Base-by-base conservation (phyloP, 148 eudicot species). In the Silene latifolia region DNA sequence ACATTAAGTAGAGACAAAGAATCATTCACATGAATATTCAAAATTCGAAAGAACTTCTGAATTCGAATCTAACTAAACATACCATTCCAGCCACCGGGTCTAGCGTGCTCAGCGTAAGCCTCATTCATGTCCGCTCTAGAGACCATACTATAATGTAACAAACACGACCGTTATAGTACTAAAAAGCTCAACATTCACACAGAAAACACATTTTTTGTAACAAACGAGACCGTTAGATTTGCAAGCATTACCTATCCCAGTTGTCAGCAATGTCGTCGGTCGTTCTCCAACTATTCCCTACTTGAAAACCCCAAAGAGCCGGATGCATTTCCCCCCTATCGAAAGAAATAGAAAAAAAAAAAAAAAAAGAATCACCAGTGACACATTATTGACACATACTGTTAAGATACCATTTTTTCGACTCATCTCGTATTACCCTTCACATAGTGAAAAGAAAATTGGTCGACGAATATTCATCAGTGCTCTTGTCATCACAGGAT, bases 81-180 rank as follows among this genome's bases (percentile, higher is more conserved):
- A 93, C 98, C 98, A 58, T 93, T 93, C 98, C 98, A 93, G 67
- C 97, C 98, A 72, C 98, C 98, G n/a, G 98, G 98, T 79, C 91
- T 87, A 39, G 96, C 98, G 81, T 35, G 74, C 15, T 81, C 85
- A 19, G 98, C 94, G 61, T 91, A 91, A 69, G 72, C 78, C 75
- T 91, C 94, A 72, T 91, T 93, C 81, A 71, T 70, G 56, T 93
- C 98, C 17, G 97, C 95, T 80, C 86, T 84, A 44, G 88, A 82
- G 15, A 85, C 74, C 98, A 93, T 93, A 59, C 98, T 93, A 86
- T 93, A 86, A 65, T 69, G 21, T 69, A 63, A 5, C 8, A 46
- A 74, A 24, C 0, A 21, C 11, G 8, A 10, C 19, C n/a, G 11
- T 46, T 64, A 71, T 64, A 70, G 1, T 32, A 32, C 44, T 39